Evolutionary conservation across 78 protist genomes (phyloP).

Genomic region (Chrysochromulina parva): DNA sequence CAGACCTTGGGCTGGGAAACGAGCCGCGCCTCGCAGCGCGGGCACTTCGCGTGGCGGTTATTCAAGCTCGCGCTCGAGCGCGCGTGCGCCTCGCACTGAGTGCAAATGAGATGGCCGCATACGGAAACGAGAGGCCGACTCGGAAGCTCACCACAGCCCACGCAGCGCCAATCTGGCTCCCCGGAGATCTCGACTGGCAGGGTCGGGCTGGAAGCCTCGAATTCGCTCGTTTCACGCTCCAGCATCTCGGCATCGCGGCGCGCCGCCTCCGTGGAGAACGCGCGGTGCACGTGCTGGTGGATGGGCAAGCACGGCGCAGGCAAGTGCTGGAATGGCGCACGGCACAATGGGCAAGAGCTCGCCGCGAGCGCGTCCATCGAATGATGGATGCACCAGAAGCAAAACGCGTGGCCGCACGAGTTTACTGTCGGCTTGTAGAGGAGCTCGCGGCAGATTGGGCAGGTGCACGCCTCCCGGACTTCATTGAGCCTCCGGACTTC

Average conservation of each 20-base stretch:
- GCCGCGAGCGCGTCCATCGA: not conserved
- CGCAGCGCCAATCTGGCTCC: not conserved
- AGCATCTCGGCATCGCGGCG: not conserved
- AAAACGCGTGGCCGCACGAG: not conserved
- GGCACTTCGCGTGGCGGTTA: too few species aligned
- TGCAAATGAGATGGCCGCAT: too few species aligned
- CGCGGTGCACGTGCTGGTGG: not conserved
- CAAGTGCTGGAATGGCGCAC: not conserved
- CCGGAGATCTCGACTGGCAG: not conserved
- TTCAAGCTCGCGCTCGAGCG: too few species aligned
- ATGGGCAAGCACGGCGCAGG: not conserved
- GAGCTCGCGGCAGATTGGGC: slow-evolving; percentile 1
- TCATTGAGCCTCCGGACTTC: not conserved
- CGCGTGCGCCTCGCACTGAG: too few species aligned
- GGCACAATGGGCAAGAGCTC: not conserved
- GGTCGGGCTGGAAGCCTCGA: too few species aligned
- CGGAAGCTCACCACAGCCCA: not conserved
- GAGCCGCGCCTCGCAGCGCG: too few species aligned
- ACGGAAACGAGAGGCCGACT: not conserved
- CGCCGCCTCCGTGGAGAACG: not conserved
- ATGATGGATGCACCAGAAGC: not conserved
- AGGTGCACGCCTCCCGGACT: not conserved
- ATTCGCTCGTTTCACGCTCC: not conserved
- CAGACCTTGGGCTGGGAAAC: too few species aligned
- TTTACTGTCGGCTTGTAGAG: not conserved